phyloP scores from a whole-genome alignment of 1,284 basidiomycete genomes.

The Sphagnurus paluster region DNA sequence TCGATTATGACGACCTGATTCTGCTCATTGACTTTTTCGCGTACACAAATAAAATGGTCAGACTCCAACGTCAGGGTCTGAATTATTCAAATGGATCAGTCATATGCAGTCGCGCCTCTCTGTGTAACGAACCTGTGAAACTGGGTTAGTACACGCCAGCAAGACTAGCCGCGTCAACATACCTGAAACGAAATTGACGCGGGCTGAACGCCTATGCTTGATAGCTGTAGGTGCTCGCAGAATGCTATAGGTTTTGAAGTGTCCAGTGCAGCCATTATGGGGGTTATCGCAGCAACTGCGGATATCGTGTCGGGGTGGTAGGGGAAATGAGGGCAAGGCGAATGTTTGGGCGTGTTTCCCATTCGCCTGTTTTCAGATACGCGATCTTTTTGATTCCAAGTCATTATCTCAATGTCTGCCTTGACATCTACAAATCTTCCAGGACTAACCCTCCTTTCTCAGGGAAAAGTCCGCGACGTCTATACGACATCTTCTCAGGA shows the following conservation, averaged over 20 bases:
- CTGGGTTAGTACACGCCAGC: constrained; percentile 30
- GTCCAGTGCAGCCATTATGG: constrained; percentile 42
- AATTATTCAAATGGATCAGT: constrained; percentile 6
- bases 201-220: constrained; percentile 94
- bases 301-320: constrained; percentile 4
- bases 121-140: constrained; percentile 31
- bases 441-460: constrained; percentile 66
- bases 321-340: constrained; percentile 10
- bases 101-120: neutral
- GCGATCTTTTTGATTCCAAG: neutral
- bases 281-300: constrained; percentile 13
- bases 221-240: constrained; percentile 90
- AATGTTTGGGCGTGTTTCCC: constrained; percentile 16
- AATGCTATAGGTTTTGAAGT: constrained; percentile 76
- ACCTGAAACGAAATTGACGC: constrained; percentile 98
- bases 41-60: constrained; percentile 95
- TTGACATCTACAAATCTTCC: constrained; percentile 57
- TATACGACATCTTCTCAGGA: constrained; percentile 72
- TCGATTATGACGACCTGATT: constrained; percentile 98
- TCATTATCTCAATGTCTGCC: constrained; percentile 25
- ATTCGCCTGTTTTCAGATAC: too few relatives aligned
- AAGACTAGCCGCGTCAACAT: constrained; percentile 37
- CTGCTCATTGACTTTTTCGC: constrained; percentile 87
- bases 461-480: constrained; percentile 93
- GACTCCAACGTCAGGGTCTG: constrained; percentile 93